Conservation (phyloP, 1,284 basidiomycete species). For the Entoloma clypeatum region DNA sequence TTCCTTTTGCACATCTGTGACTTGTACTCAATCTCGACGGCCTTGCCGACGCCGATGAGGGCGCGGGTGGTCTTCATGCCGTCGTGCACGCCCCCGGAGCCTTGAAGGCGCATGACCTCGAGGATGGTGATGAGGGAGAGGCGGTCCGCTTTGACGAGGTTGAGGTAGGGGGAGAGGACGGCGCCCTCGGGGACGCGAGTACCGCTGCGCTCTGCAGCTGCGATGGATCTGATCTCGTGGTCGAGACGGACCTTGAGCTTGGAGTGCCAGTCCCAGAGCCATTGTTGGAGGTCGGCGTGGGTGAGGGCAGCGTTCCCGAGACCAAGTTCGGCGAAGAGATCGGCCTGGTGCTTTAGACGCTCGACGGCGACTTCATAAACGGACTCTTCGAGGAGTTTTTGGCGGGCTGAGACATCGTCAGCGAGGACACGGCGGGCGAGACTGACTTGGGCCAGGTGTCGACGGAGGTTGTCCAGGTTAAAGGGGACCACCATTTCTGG, state of each 20-base stretch:
- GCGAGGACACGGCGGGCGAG: conserved; percentile 62
- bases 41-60: conserved; percentile 78
- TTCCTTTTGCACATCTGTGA: conserved; percentile 74
- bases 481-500: conserved; percentile 54
- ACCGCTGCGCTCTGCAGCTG: conserved; percentile 31
- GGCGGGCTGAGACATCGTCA: conserved; percentile 68
- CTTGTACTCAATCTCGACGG: conserved; percentile 87
- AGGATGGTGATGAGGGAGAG: conserved; percentile 89
- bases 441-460: conserved; percentile 59
- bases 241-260: conserved; percentile 55
- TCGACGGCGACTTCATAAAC: conserved; percentile 81
- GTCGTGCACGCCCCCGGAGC: conserved; percentile 71
- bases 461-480: conserved; percentile 66
- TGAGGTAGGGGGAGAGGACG: conserved; percentile 58
- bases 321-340: conserved; percentile 57
- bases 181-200: not conserved
- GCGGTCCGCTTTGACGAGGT: conserved; percentile 72
- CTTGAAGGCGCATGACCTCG: conserved; percentile 84
- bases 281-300: conserved; percentile 58
- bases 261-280: conserved; percentile 90
- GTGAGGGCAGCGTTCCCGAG: conserved; percentile 48
- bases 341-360: conserved; percentile 65
- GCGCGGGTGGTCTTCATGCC: conserved; percentile 93
- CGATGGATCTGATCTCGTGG: conserved; percentile 53
- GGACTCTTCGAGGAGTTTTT: conserved; percentile 79